Percentiles rank a stretch among this genome's conserved stretches.
Conservation (phyloP, 352 stramenopile species). For the Saprolegnia diclina region DNA sequence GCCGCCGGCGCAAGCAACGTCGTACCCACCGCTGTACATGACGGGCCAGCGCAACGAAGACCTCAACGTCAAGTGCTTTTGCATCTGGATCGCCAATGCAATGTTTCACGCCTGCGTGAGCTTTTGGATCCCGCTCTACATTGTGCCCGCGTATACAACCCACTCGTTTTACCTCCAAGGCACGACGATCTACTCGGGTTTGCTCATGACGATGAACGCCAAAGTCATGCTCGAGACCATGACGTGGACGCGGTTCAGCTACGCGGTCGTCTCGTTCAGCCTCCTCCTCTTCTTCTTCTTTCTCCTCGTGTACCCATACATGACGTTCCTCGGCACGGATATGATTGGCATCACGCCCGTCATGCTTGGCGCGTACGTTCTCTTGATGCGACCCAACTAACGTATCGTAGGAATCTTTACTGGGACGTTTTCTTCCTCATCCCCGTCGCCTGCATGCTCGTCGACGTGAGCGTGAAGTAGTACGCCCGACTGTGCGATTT, state of each 20-base stretch:
- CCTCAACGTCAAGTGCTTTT: slow-evolving; percentile 28
- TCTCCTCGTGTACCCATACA: slow-evolving; percentile 49
- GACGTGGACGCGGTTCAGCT: slow-evolving; percentile 67
- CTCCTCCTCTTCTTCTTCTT: slow-evolving; percentile 59
- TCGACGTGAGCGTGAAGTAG: slow-evolving; percentile 35
- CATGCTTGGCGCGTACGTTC: slow-evolving; percentile 36
- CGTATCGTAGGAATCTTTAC: slow-evolving; percentile 30
- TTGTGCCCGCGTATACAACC: slow-evolving; percentile 22
- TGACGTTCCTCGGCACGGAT: slow-evolving; percentile 68
- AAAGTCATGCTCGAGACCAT: slow-evolving; percentile 67
- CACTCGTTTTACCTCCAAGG: slow-evolving; percentile 51
- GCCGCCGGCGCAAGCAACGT: slow-evolving; percentile 25
- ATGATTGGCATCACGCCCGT: slow-evolving; percentile 47
- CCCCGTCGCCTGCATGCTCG: slow-evolving; percentile 39
- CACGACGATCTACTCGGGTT: slow-evolving; percentile 57
- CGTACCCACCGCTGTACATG: slow-evolving; percentile 33
- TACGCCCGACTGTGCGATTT: neutral
- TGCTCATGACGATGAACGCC: slow-evolving; percentile 67
- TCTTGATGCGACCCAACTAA: neutral
- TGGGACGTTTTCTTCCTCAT: slow-evolving; percentile 53
- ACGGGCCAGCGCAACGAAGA: slow-evolving; percentile 29
- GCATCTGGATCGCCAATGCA: slow-evolving; percentile 29
- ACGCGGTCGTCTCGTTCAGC: slow-evolving; percentile 45
- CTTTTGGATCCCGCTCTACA: slow-evolving; percentile 52
- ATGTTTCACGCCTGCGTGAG: slow-evolving; percentile 41